Percentiles rank a stretch among this genome's conserved stretches.
Conservation (phyloP, 345 rosid genomes). For the Populus davidiana region DNA sequence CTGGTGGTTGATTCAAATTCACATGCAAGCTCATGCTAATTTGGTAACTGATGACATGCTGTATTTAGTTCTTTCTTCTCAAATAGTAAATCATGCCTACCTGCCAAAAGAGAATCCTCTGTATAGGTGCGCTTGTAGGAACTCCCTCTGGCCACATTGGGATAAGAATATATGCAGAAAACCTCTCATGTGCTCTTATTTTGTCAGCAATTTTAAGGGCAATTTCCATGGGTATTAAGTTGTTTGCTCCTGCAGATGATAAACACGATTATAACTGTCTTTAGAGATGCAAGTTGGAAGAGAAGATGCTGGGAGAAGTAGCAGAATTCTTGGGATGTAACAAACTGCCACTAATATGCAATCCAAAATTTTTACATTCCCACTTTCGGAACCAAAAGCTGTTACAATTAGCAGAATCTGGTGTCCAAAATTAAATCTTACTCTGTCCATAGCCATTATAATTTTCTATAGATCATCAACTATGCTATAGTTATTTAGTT, state of each 20-base stretch:
- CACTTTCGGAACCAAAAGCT: not conserved
- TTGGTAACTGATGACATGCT: too few species aligned
- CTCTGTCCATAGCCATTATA: not conserved
- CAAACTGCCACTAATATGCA: not conserved
- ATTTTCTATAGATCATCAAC: not conserved
- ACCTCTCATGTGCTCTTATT: constrained; percentile 77
- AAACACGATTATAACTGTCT: not conserved
- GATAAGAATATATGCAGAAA: constrained; percentile 80
- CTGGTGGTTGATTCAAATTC: too few species aligned
- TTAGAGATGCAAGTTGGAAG: too few species aligned
- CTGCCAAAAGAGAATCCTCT: constrained; percentile 94
- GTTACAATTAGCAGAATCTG: not conserved
- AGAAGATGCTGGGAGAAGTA: too few species aligned
- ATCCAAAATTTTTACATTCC: not conserved
- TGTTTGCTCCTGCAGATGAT: constrained; percentile 71
- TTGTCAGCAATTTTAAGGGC: constrained; percentile 86
- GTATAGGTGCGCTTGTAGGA: constrained; percentile 56
- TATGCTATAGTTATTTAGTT: not conserved
- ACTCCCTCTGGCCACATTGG: constrained; percentile 99
- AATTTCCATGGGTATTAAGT: constrained; percentile 87
- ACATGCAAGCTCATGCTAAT: too few species aligned
- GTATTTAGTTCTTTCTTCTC: not conserved
- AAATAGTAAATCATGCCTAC: constrained; percentile 26
- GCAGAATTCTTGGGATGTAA: not conserved
- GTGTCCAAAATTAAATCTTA: not conserved